Conservation (phyloP, 768 basidiomycete genomes). For the Cystobasidium ongulense region DNA sequence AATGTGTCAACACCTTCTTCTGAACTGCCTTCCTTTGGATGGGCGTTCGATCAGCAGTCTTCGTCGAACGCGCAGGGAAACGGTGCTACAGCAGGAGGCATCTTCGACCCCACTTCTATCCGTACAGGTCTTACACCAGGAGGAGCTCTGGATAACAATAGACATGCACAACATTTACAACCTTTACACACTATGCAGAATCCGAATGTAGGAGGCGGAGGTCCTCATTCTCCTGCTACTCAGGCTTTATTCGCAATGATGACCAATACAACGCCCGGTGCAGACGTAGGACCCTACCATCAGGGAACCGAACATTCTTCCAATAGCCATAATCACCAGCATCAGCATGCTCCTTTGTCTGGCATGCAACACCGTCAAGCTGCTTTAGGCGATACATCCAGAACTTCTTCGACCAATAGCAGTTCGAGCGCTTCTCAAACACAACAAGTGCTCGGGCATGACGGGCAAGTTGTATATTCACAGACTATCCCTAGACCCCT, state of each 20-base stretch:
- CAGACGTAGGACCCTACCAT: neutral
- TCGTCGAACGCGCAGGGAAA: slow-evolving; percentile 43
- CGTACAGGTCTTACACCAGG: slow-evolving; percentile 74
- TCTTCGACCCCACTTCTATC: slow-evolving; percentile 64
- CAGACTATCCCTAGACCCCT: neutral
- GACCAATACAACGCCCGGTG: slow-evolving; percentile 51
- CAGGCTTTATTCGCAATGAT: slow-evolving; percentile 88
- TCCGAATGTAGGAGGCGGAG: slow-evolving; percentile 40
- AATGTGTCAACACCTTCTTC: slow-evolving; percentile 54
- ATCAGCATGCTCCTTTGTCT: neutral
- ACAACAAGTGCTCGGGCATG: neutral
- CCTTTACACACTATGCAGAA: slow-evolving; percentile 63
- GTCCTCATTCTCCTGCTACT: slow-evolving; percentile 71
- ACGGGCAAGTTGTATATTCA: neutral
- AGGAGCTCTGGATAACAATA: slow-evolving; percentile 21
- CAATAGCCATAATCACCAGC: neutral
- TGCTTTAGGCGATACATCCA: neutral
- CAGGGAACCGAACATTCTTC: neutral
- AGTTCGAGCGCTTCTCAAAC: neutral
- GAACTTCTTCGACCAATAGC: neutral
- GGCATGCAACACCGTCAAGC: neutral
- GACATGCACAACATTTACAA: neutral
- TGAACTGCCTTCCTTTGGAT: slow-evolving; percentile 89
- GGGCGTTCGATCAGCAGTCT: slow-evolving; percentile 74
- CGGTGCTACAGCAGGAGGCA: slow-evolving; percentile 35